Conservation (phyloP, 805 yeast species). For the Zygoascus ofunaensis region DNA sequence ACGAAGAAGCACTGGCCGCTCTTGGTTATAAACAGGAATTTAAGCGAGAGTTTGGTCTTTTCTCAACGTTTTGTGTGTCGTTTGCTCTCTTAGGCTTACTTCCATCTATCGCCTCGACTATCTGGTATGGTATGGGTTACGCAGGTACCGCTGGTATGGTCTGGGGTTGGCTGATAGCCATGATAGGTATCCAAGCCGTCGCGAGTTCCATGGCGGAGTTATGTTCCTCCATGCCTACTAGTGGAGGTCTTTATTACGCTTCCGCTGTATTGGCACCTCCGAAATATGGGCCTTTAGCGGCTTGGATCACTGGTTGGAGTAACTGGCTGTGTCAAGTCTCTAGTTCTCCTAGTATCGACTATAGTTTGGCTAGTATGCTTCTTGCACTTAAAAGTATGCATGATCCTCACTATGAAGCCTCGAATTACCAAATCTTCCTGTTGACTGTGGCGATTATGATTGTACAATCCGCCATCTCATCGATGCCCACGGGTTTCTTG, state of each 20-base stretch:
- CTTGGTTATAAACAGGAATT: conserved; percentile 56
- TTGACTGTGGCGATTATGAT: conserved; percentile 45
- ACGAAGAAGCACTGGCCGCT: conserved; percentile 19
- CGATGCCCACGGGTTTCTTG: conserved; percentile 46
- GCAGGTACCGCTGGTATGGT: conserved; percentile 56
- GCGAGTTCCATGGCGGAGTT: conserved; percentile 56
- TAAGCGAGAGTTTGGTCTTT: conserved; percentile 49
- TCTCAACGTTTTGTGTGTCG: conserved; percentile 53
- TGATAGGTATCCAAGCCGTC: conserved; percentile 46
- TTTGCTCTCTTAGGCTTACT: conserved; percentile 58
- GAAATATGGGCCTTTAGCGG: conserved; percentile 41
- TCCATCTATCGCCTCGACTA: conserved; percentile 56
- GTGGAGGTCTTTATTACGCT: conserved; percentile 63
- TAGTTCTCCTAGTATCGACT: conserved; percentile 52
- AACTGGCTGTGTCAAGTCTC: conserved; percentile 60
- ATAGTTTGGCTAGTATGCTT: conserved; percentile 47
- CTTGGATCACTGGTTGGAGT: conserved; percentile 58
- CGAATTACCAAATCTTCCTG: conserved; percentile 43
- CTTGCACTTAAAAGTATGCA: conserved; percentile 40
- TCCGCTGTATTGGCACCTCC: conserved; percentile 53
- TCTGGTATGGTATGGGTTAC: conserved; percentile 51
- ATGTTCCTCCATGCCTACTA: conserved; percentile 56
- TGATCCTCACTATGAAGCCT: conserved; percentile 33
- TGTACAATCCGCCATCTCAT: conserved; percentile 39
- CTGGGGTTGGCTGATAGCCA: conserved; percentile 53